These are phyloP conservation scores for Ogataea chonburiensis DNA, from an alignment of 805 yeast species.

Conservation along the genomic window DNA sequence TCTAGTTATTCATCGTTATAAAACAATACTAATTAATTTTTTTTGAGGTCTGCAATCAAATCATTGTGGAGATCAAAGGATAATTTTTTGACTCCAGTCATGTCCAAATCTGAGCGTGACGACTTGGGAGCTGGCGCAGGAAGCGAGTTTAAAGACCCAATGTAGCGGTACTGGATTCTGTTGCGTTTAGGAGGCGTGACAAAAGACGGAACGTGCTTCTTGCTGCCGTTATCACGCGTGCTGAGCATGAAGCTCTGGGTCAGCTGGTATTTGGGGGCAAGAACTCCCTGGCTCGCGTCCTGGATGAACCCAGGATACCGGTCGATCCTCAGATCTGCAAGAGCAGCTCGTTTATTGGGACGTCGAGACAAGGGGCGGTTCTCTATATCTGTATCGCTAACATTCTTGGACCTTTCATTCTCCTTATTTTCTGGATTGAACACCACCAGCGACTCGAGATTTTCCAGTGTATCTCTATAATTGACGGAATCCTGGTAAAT, in stretches of 20 bases:
- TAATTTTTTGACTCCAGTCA: slow-evolving; percentile 8
- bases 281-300: slow-evolving; percentile 13
- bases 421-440: slow-evolving; percentile 15
- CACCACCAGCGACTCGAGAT: slow-evolving; percentile 9
- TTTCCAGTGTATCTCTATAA: slow-evolving; percentile 12
- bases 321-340: slow-evolving; percentile 19
- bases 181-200: slow-evolving; percentile 26
- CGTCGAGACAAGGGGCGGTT: slow-evolving; percentile 1
- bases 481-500: slow-evolving; percentile 21
- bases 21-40: slow-evolving; percentile 3
- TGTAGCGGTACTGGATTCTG: slow-evolving; percentile 19
- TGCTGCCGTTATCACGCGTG: slow-evolving; percentile 1
- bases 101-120: slow-evolving; percentile 8
- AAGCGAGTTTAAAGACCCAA: slow-evolving; percentile 12
- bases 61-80: slow-evolving; percentile 20
- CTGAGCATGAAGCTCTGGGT: slow-evolving; percentile 20
- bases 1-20: slow-evolving; percentile 1
- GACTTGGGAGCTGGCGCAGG: background rate
- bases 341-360: slow-evolving; percentile 7
- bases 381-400: slow-evolving; percentile 1
- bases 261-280: slow-evolving; percentile 22
- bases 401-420: slow-evolving; percentile 9
- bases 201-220: slow-evolving; percentile 21
- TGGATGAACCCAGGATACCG: slow-evolving; percentile 23
- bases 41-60: slow-evolving; percentile 7